A percentile compares a stretch with the other conserved stretches of the same genome.
These are phyloP conservation scores for Pseudogymnoascus sp. DNA, from an alignment of 2,329 filamentous ascomycete species.

Conservation along the genomic window DNA sequence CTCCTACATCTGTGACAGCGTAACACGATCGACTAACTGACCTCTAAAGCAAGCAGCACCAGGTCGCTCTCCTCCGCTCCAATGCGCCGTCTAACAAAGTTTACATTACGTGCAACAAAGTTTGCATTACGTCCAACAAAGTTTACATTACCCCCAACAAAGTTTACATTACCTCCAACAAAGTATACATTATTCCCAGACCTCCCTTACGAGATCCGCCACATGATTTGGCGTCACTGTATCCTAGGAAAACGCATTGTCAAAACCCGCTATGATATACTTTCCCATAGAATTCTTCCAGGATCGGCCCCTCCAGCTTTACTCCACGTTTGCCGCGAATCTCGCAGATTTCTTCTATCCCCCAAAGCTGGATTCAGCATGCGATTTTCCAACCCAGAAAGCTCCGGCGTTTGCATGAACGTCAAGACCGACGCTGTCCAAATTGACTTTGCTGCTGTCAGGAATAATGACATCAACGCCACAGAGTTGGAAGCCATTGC, in stretches of 20 bases:
- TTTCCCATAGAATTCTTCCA: not conserved
- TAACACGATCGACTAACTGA: not conserved
- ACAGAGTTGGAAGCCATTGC: not conserved
- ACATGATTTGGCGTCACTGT: not conserved
- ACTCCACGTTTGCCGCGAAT: not conserved
- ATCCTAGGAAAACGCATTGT: not conserved
- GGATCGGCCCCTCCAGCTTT: not conserved
- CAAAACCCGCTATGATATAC: not conserved
- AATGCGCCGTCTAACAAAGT: not conserved
- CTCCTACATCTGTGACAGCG: too few relatives aligned
- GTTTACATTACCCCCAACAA: too few relatives aligned
- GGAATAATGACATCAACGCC: not conserved
- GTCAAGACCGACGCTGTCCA: not conserved
- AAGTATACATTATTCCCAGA: not conserved
- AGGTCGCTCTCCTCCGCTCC: not conserved
- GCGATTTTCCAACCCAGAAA: not conserved
- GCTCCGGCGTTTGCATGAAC: not conserved
- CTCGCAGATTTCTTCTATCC: not conserved
- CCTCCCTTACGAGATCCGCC: not conserved
- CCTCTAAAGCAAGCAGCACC: not conserved
- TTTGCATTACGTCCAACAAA: not conserved
- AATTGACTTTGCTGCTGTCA: not conserved
- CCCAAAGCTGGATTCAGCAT: not conserved
- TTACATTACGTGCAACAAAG: not conserved
- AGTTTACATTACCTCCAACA: too few relatives aligned